These are phyloP conservation scores for Candida coquimbonensis DNA, from an alignment of 805 yeast genomes.

Conservation along the genomic window DNA sequence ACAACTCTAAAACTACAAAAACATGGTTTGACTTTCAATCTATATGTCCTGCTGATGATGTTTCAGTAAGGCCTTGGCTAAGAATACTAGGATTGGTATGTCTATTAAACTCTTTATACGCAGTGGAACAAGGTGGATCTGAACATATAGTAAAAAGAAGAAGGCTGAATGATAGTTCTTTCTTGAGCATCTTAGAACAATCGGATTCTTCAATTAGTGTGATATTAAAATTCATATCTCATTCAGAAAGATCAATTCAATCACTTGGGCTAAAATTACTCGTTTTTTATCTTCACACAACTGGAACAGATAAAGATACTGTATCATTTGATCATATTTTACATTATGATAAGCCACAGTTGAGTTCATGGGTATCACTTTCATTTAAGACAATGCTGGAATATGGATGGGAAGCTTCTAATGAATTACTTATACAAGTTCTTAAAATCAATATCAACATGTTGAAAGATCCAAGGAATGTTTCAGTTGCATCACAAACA, in stretches of 20 bases:
- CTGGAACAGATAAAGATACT: background rate
- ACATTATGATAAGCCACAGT: constrained; percentile 7
- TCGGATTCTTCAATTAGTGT: constrained; percentile 25
- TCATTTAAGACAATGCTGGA: constrained; percentile 11
- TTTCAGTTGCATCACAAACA: constrained; percentile 22
- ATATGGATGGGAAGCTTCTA: constrained; percentile 13
- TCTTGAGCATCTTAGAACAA: constrained; percentile 18
- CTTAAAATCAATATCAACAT: constrained; percentile 29
- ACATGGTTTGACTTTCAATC: constrained; percentile 24
- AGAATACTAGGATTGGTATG: constrained; percentile 28
- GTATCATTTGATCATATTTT: constrained; percentile 7
- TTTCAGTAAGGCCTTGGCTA: constrained; percentile 33
- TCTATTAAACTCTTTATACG: constrained; percentile 18
- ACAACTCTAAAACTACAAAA: background rate
- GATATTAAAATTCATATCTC: constrained; percentile 4
- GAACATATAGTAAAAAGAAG: constrained; percentile 22
- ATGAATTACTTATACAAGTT: constrained; percentile 16
- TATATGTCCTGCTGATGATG: constrained; percentile 4
- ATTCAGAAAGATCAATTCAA: constrained; percentile 3
- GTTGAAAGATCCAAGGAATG: constrained; percentile 20
- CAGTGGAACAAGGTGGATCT: background rate
- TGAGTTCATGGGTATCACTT: constrained; percentile 17
- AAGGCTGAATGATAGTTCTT: constrained; percentile 19
- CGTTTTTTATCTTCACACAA: constrained; percentile 18
- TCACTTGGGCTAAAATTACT: constrained; percentile 24